A percentile compares a stretch with the other conserved stretches of the same genome.
Evolutionary conservation across 2,329 filamentous ascomycete genomes (phyloP).

Genomic region (Sordariomycetes sp.): DNA sequence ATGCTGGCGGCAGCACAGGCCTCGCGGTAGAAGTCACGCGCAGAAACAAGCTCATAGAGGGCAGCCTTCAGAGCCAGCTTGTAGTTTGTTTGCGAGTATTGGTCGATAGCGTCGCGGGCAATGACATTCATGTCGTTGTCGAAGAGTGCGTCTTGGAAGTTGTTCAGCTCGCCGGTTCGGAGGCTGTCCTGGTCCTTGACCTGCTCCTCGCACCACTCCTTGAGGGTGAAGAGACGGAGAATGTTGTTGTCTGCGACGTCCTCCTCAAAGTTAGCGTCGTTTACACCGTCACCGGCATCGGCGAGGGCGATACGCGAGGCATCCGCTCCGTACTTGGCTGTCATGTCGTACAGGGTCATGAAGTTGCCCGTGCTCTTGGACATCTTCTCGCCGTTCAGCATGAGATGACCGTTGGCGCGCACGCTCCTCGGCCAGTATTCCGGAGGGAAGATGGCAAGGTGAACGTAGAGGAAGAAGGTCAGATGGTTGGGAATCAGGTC

Average conservation of each 20-base stretch:
- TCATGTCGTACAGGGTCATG: conserved; percentile 77
- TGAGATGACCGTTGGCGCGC: conserved; percentile 84
- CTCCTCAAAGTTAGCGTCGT: conserved; percentile 97
- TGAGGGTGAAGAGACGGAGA: conserved; percentile 68
- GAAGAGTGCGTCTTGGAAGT: conserved; percentile 83
- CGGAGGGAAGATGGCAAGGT: conserved; percentile 77
- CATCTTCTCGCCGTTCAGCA: conserved; percentile 98
- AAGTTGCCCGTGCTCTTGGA: conserved; percentile 97
- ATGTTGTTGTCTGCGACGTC: conserved; percentile 88
- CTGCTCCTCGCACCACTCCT: conserved; percentile 89
- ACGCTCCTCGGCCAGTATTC: conserved; percentile 85
- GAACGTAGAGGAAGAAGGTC: conserved; percentile 92
- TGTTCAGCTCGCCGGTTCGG: conserved; percentile 64
- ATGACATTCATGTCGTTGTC: conserved; percentile 85
- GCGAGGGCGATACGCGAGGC: conserved; percentile 85
- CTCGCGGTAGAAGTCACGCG: conserved; percentile 82
- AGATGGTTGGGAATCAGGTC: conserved; percentile 90
- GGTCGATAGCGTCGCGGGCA: conserved; percentile 66
- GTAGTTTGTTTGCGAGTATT: conserved; percentile 75
- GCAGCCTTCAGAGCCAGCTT: conserved; percentile 60
- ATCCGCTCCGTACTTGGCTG: conserved; percentile 90
- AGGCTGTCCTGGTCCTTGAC: conserved; percentile 58
- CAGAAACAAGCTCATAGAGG: conserved; percentile 7
- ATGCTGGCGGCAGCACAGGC: conserved; percentile 66
- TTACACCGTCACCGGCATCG: conserved; percentile 87